phyloP scores from a whole-genome alignment of 2,329 filamentous ascomycete species.

The Calonectria henricotiae region DNA sequence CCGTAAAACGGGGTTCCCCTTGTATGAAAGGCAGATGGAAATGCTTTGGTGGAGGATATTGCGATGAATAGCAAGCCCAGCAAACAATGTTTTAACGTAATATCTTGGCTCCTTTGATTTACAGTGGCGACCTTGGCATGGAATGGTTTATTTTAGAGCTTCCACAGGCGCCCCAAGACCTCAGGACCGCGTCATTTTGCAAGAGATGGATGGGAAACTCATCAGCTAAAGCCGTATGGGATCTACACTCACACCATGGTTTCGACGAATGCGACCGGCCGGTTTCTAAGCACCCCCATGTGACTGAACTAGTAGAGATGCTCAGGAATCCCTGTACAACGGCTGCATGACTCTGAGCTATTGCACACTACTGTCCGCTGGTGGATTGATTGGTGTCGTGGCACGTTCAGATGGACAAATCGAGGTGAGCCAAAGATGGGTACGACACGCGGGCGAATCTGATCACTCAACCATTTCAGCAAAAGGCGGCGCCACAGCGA shows the following conservation, averaged over 20 bases:
- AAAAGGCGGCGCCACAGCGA: neutral
- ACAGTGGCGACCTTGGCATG: neutral
- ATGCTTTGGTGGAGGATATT: constrained; percentile 37
- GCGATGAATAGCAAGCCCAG: constrained; percentile 33
- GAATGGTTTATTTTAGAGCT: neutral
- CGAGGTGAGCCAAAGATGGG: neutral
- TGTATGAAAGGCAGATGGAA: constrained; percentile 42
- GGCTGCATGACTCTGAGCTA: neutral
- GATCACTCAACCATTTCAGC: neutral
- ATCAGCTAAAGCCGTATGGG: neutral
- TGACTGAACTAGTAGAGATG: constrained; percentile 14
- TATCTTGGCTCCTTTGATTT: constrained; percentile 26
- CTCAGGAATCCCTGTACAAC: neutral
- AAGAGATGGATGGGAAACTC: constrained; percentile 1
- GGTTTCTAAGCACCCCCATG: neutral
- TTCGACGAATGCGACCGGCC: constrained; percentile 4
- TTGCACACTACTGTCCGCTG: constrained; percentile 4
- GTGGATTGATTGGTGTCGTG: constrained; percentile 5
- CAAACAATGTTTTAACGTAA: neutral
- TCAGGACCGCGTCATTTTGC: constrained; percentile 9
- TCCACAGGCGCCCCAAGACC: neutral
- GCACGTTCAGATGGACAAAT: neutral
- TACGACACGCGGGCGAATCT: neutral
- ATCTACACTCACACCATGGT: constrained; percentile 22
- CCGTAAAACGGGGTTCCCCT: constrained; percentile 43